A percentile compares a stretch with the other conserved stretches of the same genome.
Conservation (phyloP, 2,329 filamentous ascomycete genomes). For the Cladophialophora immunda region DNA sequence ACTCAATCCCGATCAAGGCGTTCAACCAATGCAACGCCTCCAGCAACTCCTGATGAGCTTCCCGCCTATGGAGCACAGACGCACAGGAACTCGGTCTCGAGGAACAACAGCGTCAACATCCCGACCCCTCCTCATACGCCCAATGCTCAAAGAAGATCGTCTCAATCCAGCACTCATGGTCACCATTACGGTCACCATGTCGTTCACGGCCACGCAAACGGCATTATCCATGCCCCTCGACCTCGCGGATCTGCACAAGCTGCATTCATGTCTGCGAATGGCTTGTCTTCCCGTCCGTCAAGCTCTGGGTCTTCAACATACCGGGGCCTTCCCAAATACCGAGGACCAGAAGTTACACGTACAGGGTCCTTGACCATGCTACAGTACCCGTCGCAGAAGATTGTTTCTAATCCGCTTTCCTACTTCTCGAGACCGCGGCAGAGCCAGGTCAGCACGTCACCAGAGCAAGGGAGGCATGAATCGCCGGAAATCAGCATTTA, state of each 20-base stretch:
- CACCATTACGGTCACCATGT: conserved; percentile 11
- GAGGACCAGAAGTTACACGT: conserved; percentile 41
- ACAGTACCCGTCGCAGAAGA: conserved; percentile 35
- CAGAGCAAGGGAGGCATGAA: conserved; percentile 26
- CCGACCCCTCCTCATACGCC: conserved; percentile 38
- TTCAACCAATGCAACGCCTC: conserved; percentile 34
- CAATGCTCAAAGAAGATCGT: conserved; percentile 31
- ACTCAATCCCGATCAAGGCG: conserved; percentile 27
- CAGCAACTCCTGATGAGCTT: conserved; percentile 33
- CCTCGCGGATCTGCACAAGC: conserved; percentile 36
- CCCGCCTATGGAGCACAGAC: conserved; percentile 19
- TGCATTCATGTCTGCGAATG: conserved; percentile 32
- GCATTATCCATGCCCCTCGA: conserved; percentile 36
- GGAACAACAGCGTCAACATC: conserved; percentile 29
- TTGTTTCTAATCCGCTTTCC: conserved; percentile 41
- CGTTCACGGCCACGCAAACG: conserved; percentile 23
- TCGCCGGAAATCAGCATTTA: conserved; percentile 26
- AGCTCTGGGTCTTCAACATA: conserved; percentile 39
- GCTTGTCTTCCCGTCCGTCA: conserved; percentile 35
- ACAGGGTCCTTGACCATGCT: conserved; percentile 41
- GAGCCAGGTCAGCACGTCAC: conserved; percentile 36
- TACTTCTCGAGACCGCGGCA: conserved; percentile 41
- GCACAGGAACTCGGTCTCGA: conserved; percentile 25
- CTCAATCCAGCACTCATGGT: conserved; percentile 34
- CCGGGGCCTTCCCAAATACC: conserved; percentile 37